These are phyloP conservation scores for Multifurca ochricompacta DNA, from an alignment of 768 basidiomycete genomes.

Conservation along the genomic window DNA sequence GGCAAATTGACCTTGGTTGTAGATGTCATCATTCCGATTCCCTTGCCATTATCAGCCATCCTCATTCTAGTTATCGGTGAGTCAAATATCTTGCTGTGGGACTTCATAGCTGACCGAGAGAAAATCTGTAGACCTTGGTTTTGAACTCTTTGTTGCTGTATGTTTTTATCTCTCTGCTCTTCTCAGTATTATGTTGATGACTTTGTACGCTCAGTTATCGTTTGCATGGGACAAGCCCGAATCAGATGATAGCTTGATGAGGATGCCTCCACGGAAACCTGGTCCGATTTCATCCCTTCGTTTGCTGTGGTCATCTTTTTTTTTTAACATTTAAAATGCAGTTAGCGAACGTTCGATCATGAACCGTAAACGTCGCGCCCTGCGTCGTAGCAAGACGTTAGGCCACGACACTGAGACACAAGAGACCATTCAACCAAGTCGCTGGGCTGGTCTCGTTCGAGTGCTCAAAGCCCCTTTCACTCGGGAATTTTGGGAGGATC, in stretches of 20 bases:
- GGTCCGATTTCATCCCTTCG: slow-evolving; percentile 29
- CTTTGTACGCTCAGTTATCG: slow-evolving; percentile 37
- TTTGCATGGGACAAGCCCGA: slow-evolving; percentile 71
- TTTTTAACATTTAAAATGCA: slow-evolving; percentile 20
- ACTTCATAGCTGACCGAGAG: background rate
- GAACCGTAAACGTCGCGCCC: slow-evolving; percentile 46
- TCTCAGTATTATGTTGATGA: background rate
- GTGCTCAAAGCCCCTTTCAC: slow-evolving; percentile 49
- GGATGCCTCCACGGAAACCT: slow-evolving; percentile 57
- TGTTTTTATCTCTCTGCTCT: slow-evolving; percentile 21
- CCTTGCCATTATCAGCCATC: slow-evolving; percentile 58
- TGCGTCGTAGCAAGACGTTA: slow-evolving; percentile 48
- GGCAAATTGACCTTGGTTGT: background rate
- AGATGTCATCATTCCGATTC: slow-evolving; percentile 65
- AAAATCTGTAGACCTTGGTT: slow-evolving; percentile 55
- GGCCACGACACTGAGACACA: slow-evolving; percentile 47
- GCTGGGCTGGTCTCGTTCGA: slow-evolving; percentile 30
- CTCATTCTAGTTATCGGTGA: slow-evolving; percentile 63
- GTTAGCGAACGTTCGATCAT: slow-evolving; percentile 51
- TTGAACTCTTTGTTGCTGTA: slow-evolving; percentile 60
- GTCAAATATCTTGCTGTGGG: slow-evolving; percentile 10
- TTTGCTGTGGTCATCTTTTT: background rate
- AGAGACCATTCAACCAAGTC: slow-evolving; percentile 36
- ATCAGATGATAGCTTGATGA: slow-evolving; percentile 58
- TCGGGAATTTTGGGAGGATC: slow-evolving; percentile 51